Base-by-base conservation (phyloP, 2,329 filamentous ascomycete species). In the Penicillium sclerotiorum region DNA sequence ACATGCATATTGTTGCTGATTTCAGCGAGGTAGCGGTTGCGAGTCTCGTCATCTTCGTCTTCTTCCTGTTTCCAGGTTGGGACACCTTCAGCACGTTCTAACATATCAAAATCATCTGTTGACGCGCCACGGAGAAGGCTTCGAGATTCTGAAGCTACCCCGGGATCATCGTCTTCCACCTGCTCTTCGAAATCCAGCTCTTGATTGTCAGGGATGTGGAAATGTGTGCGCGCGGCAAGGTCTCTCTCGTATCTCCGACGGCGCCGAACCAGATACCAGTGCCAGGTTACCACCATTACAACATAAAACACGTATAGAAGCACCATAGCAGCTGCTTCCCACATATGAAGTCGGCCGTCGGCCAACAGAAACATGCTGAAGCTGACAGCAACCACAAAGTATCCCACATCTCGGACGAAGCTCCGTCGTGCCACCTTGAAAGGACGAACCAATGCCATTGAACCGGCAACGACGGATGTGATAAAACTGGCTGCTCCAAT, bases 401-500 rank as follows among this genome's bases (percentile, higher is more conserved):
- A 99, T 50, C 85, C 82, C 9, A 97, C 88, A 65, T 99, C 94
- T 57, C 94, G 83, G 18, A 96, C 82, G 67, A 97, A 99, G 28
- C 90, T 94, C 70, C 88, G 89, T 62, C 86, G 87, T 45, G 90
- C 89, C 45, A 99, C 94, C 58, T 87, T 88, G 71, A 99, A 99
- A 46, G 96, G 94, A 56, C 90, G 83, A n/a, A 96, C 92, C 47
- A 99, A 74, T 12, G 93, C 94, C 94, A 99, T 99, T 48, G 91
- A 95, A 13, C 94, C 94, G 5, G 93, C 91, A 27, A 99, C 94
- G 15, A 99, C 93, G 1, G 92, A 89, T 1, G 92, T 95, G 70
- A 99, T 99, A 74, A 99, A 99, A 56, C 90, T 86, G 27, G 94
- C 94, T 9, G 94, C 94, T 27, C 94, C 94, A 45, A 99, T 90